A percentile compares a stretch with the other conserved stretches of the same genome.
Conservation (phyloP, 2,329 filamentous ascomycete species). For the Hirsutella minnesotensis region DNA sequence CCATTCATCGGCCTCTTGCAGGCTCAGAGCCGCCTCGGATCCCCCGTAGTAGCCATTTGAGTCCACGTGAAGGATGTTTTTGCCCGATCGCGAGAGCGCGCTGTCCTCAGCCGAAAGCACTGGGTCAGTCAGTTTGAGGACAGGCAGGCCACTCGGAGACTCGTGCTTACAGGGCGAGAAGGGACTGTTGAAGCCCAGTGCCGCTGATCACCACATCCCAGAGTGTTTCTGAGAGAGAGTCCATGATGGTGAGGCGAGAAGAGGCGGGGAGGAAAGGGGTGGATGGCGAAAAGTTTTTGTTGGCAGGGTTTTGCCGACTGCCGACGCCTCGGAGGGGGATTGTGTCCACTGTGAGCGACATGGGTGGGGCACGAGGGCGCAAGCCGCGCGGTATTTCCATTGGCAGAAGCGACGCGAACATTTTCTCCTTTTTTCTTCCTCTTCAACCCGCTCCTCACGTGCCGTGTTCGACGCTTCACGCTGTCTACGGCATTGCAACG, state of each 20-base stretch:
- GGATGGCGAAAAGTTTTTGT: slow-evolving; percentile 4
- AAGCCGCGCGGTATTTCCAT: not conserved
- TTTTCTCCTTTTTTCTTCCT: slow-evolving; percentile 17
- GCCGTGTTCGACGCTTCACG: slow-evolving; percentile 13
- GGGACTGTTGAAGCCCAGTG: slow-evolving; percentile 66
- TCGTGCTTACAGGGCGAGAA: slow-evolving; percentile 61
- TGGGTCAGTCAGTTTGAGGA: slow-evolving; percentile 21
- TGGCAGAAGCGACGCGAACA: slow-evolving; percentile 9
- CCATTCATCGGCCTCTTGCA: slow-evolving; percentile 75
- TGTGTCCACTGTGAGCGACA: no score
- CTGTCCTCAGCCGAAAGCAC: slow-evolving; percentile 35
- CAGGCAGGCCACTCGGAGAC: slow-evolving; percentile 16
- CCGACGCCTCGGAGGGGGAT: not conserved
- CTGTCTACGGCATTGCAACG: slow-evolving; percentile 41
- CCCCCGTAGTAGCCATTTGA: slow-evolving; percentile 82
- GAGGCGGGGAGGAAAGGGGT: not conserved
- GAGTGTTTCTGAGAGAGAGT: slow-evolving; percentile 58
- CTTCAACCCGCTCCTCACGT: slow-evolving; percentile 17
- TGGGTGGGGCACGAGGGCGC: not conserved
- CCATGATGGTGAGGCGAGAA: slow-evolving; percentile 39
- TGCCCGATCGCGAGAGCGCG: slow-evolving; percentile 81
- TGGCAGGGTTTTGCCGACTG: slow-evolving; percentile 7
- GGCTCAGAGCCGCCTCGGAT: slow-evolving; percentile 70
- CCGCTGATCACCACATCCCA: slow-evolving; percentile 76
- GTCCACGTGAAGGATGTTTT: slow-evolving; percentile 85